phyloP scores from a whole-genome alignment of 2,329 filamentous ascomycete genomes.

The Pleurostoma richardsiae region DNA sequence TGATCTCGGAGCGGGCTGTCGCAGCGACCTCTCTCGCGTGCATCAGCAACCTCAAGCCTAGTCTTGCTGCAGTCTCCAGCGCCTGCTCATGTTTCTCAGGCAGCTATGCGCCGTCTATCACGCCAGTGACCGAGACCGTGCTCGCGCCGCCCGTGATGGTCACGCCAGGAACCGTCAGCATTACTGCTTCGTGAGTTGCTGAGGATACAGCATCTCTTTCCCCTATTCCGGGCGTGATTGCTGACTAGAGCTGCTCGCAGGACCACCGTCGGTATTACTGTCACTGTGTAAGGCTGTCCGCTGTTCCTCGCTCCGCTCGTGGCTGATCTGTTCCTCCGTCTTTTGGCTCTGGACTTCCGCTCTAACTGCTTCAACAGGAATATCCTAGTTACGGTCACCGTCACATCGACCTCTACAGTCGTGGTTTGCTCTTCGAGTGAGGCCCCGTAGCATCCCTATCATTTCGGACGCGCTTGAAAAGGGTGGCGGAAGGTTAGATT shows the following conservation, averaged over 20 bases:
- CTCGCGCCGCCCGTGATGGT: background rate
- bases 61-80: background rate
- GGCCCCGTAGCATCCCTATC: too few species aligned
- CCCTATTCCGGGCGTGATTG: background rate
- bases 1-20: background rate
- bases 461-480: too few species aligned
- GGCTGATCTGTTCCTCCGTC: background rate
- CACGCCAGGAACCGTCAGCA: background rate
- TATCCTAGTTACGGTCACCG: background rate
- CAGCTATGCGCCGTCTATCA: background rate
- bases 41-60: background rate
- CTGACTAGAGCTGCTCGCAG: background rate
- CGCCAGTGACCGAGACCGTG: background rate
- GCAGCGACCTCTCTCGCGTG: conserved; percentile 1
- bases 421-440: background rate
- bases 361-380: background rate
- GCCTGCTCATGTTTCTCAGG: conserved; percentile 2
- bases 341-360: too few species aligned
- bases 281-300: background rate
- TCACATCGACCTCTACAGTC: background rate
- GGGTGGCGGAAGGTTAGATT: too few species aligned
- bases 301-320: background rate
- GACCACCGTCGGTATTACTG: background rate
- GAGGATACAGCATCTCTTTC: too few species aligned
- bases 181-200: too few species aligned